Evolutionary conservation across 2,329 filamentous ascomycete genomes (phyloP).

Genomic region (Ceratocystis harringtonii): DNA sequence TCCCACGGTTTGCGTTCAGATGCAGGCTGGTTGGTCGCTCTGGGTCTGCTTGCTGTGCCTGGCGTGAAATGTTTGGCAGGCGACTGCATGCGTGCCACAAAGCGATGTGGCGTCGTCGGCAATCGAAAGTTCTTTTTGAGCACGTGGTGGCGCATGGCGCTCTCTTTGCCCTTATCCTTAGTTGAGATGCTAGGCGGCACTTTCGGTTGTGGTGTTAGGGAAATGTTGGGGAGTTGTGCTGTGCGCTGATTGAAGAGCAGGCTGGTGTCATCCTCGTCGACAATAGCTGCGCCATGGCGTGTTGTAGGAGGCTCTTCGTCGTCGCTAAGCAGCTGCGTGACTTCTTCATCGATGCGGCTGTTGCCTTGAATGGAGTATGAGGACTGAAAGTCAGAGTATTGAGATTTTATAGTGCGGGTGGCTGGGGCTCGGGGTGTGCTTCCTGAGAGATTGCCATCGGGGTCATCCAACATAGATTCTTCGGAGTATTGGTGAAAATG

Average conservation of each 20-base stretch:
- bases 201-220: slow-evolving; percentile 46
- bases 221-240: slow-evolving; percentile 37
- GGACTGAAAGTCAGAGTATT: slow-evolving; percentile 50
- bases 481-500: slow-evolving; percentile 25
- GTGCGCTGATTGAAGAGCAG: slow-evolving; percentile 38
- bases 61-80: slow-evolving; percentile 6
- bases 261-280: slow-evolving; percentile 32
- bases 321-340: slow-evolving; percentile 24
- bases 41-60: not conserved
- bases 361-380: slow-evolving; percentile 64
- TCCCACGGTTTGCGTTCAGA: slow-evolving; percentile 11
- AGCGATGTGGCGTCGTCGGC: slow-evolving; percentile 67
- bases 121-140: slow-evolving; percentile 91
- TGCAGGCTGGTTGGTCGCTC: not conserved
- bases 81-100: slow-evolving; percentile 28
- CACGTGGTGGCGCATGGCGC: slow-evolving; percentile 78
- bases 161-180: slow-evolving; percentile 32
- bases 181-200: slow-evolving; percentile 29
- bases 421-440: slow-evolving; percentile 49
- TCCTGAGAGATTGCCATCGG: slow-evolving; percentile 36
- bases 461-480: slow-evolving; percentile 54
- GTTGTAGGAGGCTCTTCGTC: slow-evolving; percentile 24
- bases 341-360: slow-evolving; percentile 35
- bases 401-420: slow-evolving; percentile 33
- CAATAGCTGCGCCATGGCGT: slow-evolving; percentile 16